Evolutionary conservation across 305 asterid species (phyloP).

Genomic region (Plantago lanceolata): DNA sequence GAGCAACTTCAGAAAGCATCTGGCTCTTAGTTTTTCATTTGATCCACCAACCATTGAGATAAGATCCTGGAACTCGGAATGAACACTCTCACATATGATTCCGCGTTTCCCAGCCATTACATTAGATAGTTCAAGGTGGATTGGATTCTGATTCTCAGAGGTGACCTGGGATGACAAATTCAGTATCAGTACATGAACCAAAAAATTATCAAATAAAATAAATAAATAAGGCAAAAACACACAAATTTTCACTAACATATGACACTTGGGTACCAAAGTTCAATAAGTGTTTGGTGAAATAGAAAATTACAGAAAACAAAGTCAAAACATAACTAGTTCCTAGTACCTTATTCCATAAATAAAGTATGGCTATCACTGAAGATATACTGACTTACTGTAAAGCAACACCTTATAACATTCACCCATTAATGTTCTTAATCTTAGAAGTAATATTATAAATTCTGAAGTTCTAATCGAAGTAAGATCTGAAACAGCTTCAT

Average conservation of each 20-base stretch:
- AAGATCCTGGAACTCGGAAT: constrained; percentile 70
- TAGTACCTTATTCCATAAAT: too few relatives aligned
- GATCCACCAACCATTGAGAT: constrained; percentile 85
- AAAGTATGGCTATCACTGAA: too few relatives aligned
- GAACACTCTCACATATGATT: constrained; percentile 70
- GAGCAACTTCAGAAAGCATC: constrained; percentile 57
- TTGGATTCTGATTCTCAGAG: constrained; percentile 62
- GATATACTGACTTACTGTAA: too few relatives aligned
- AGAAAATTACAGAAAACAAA: neutral
- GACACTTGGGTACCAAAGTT: constrained; percentile 6
- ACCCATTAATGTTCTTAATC: too few relatives aligned
- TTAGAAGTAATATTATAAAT: too few relatives aligned
- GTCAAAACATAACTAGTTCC: too few relatives aligned
- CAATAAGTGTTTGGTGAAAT: neutral
- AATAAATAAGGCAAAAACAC: neutral
- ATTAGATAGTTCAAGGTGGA: constrained; percentile 46
- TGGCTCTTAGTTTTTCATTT: constrained; percentile 70
- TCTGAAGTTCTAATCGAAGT: too few relatives aligned
- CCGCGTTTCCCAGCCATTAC: constrained; percentile 57
- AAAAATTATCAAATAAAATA: neutral
- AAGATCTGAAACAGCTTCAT: too few relatives aligned
- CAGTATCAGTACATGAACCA: constrained; percentile 17
- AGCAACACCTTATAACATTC: too few relatives aligned
- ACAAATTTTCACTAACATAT: constrained; percentile 10
- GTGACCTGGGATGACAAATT: constrained; percentile 44